Conservation (phyloP, 371 early-diverging fungal genomes). For the Massospora cicadina region DNA sequence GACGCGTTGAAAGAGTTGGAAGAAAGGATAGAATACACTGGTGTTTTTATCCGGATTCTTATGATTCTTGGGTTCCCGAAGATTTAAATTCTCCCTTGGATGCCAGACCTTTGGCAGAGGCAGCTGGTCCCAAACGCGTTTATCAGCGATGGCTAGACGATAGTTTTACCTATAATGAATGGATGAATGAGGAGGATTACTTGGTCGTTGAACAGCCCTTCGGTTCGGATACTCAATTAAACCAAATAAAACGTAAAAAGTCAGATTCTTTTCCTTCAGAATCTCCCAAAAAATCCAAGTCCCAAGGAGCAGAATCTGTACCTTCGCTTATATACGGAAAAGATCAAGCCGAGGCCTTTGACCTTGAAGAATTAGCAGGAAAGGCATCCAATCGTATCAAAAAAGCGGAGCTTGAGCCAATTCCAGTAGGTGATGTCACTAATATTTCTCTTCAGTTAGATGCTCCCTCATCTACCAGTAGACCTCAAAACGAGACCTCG, state of each 20-base stretch:
- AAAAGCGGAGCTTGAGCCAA: slow-evolving; percentile 46
- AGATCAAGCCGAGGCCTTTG: slow-evolving; percentile 9
- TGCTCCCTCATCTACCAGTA: neutral
- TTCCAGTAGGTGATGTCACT: slow-evolving; percentile 37
- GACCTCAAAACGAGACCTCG: neutral
- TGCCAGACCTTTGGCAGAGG: slow-evolving; percentile 14
- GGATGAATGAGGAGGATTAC: slow-evolving; percentile 67
- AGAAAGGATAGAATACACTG: slow-evolving; percentile 54
- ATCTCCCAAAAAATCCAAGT: slow-evolving; percentile 8
- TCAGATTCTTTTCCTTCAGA: neutral
- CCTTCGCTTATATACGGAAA: slow-evolving; percentile 8
- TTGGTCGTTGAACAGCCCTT: slow-evolving; percentile 16
- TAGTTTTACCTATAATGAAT: slow-evolving; percentile 47
- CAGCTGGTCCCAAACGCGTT: slow-evolving; percentile 38
- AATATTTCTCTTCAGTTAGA: slow-evolving; percentile 29
- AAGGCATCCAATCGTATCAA: slow-evolving; percentile 23
- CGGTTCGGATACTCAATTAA: neutral
- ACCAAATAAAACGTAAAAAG: slow-evolving; percentile 6
- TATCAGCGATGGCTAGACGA: slow-evolving; percentile 57
- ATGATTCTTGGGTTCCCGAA: slow-evolving; percentile 57
- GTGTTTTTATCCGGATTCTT: slow-evolving; percentile 71
- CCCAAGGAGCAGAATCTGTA: slow-evolving; percentile 9
- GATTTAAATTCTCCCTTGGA: slow-evolving; percentile 38
- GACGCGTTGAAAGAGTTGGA: slow-evolving; percentile 46
- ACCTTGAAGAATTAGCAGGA: slow-evolving; percentile 11